These are phyloP conservation scores for Stagonosporopsis tanaceti DNA, from an alignment of 2,329 filamentous ascomycete genomes.

Conservation along the genomic window DNA sequence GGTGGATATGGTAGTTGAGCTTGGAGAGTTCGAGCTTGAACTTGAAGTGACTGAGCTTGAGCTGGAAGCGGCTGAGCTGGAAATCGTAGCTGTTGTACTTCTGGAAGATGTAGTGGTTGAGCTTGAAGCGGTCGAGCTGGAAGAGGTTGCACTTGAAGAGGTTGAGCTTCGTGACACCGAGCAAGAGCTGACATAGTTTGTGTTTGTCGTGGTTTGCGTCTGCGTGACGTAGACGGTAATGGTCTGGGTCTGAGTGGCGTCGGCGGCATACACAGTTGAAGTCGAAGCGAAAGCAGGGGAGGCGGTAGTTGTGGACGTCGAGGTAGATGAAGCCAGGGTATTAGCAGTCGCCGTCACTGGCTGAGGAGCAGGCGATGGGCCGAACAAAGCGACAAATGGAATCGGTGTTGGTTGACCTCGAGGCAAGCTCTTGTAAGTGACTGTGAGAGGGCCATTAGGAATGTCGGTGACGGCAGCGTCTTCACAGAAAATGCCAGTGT, in stretches of 20 bases:
- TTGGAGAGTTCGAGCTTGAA: too few species aligned
- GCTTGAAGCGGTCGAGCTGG: too few species aligned
- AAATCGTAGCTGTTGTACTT: too few species aligned
- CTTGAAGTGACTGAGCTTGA: too few species aligned
- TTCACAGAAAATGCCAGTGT: slow-evolving; percentile 10
- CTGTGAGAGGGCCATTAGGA: slow-evolving; percentile 9
- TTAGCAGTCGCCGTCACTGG: too few species aligned
- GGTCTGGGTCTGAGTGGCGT: slow-evolving; percentile 5
- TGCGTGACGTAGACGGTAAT: slow-evolving; percentile 7
- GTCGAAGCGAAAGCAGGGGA: background rate
- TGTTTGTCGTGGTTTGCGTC: slow-evolving; percentile 5
- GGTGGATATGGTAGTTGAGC: too few species aligned
- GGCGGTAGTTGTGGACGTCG: too few species aligned
- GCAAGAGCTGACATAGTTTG: slow-evolving; percentile 14
- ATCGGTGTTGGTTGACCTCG: slow-evolving; percentile 7
- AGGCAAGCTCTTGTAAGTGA: slow-evolving; percentile 6
- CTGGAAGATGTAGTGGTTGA: too few species aligned
- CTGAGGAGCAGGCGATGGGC: too few species aligned
- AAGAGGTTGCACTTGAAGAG: too few species aligned
- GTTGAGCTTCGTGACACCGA: slow-evolving; percentile 1
- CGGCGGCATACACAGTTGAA: slow-evolving; percentile 3
- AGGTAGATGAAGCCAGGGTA: too few species aligned
- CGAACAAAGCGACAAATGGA: background rate
- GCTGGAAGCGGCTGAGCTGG: too few species aligned
- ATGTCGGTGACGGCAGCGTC: slow-evolving; percentile 5